Evolutionary conservation across 2,329 filamentous ascomycete species (phyloP).

Genomic region (Venturia asperata): DNA sequence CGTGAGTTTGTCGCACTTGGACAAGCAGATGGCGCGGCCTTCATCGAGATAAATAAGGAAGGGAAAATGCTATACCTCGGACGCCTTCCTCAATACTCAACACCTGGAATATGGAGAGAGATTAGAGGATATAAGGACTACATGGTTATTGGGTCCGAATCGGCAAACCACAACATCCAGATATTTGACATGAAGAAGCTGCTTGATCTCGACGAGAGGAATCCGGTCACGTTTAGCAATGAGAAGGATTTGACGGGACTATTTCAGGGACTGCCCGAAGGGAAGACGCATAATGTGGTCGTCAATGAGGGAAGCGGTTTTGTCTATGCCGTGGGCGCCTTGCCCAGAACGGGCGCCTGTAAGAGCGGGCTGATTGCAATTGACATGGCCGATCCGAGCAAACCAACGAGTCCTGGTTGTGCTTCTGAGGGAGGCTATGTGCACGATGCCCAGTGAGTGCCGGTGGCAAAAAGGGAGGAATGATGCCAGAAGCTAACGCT

Average conservation of each 20-base stretch:
- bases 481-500: background rate
- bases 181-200: conserved; percentile 55
- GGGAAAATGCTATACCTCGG: conserved; percentile 49
- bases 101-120: conserved; percentile 46
- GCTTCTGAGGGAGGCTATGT: conserved; percentile 52
- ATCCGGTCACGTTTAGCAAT: conserved; percentile 38
- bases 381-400: conserved; percentile 48
- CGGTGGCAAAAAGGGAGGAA: conserved; percentile 28
- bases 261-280: conserved; percentile 37
- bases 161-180: conserved; percentile 50
- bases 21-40: conserved; percentile 49
- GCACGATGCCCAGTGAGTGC: conserved; percentile 54
- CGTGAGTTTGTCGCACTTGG: conserved; percentile 50
- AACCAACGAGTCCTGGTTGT: conserved; percentile 49
- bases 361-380: conserved; percentile 52
- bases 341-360: conserved; percentile 41
- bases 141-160: conserved; percentile 40
- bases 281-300: conserved; percentile 47
- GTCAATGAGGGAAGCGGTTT: conserved; percentile 40
- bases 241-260: conserved; percentile 36
- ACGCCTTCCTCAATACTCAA: conserved; percentile 43
- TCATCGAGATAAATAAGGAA: conserved; percentile 45
- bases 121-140: conserved; percentile 41
- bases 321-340: conserved; percentile 39
- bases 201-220: conserved; percentile 30